Evolutionary conservation across 2,329 filamentous ascomycete genomes (phyloP).

Genomic region (Coniochaeta sp.): DNA sequence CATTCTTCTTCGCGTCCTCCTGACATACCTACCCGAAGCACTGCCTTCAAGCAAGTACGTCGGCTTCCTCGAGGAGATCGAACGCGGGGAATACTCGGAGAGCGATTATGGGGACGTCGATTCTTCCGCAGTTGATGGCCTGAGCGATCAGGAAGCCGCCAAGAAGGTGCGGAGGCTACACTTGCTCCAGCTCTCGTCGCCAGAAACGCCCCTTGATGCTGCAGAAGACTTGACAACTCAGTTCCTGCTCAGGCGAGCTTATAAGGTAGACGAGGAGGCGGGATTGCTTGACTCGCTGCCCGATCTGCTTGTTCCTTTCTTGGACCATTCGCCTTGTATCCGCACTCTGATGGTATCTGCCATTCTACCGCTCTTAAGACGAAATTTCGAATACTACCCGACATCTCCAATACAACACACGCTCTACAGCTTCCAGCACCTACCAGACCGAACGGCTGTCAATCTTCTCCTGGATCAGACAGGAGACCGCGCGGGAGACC

Average conservation of each 20-base stretch:
- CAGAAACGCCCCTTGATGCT: conserved; percentile 36
- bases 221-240: conserved; percentile 47
- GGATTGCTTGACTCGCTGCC: conserved; percentile 64
- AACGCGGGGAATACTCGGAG: conserved; percentile 34
- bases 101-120: conserved; percentile 41
- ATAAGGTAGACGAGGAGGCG: conserved; percentile 62
- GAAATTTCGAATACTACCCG: conserved; percentile 64
- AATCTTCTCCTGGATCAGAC: conserved; percentile 54
- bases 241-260: conserved; percentile 62
- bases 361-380: conserved; percentile 59
- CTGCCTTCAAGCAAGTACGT: conserved; percentile 56
- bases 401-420: conserved; percentile 38
- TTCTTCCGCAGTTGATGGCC: conserved; percentile 41
- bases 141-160: conserved; percentile 57
- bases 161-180: conserved; percentile 57
- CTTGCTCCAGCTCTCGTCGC: conserved; percentile 48
- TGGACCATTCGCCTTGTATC: conserved; percentile 52
- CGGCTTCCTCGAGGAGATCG: conserved; percentile 51
- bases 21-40: conserved; percentile 72
- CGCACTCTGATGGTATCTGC: conserved; percentile 62
- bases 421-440: conserved; percentile 54
- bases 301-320: conserved; percentile 60
- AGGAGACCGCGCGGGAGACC: conserved; percentile 28
- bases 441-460: conserved; percentile 53
- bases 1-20: conserved; percentile 62